Base-by-base conservation (phyloP, 2,329 filamentous ascomycete genomes). In the Chalaropsis ovoidea region DNA sequence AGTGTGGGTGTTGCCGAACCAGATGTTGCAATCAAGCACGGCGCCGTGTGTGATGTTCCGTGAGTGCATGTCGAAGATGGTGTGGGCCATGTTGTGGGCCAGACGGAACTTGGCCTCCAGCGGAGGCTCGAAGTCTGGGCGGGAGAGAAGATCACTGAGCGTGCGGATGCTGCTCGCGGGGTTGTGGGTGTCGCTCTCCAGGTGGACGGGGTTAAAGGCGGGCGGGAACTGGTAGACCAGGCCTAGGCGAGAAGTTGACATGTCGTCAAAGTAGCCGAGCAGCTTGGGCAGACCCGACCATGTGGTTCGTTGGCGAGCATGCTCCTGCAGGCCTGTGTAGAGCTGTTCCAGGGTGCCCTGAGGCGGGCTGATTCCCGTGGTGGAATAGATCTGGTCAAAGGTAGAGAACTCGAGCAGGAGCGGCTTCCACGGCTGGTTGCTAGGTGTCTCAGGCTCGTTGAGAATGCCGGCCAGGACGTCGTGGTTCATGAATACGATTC, bases 71-170 rank as follows among this genome's bases (percentile, higher is more conserved):
- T 88, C 86, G 71, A 88, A 89, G 42, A 92, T 80, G 2, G 87
- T 88, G 69, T 86, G 86, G 41, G 83, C 83, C 2, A 92, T 78
- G 69, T 89, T 89, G 64, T 87, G 81, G 2, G 88, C 88, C 62
- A 93, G 78, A 15, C 86, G 82, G 71, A 90, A 92, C 70, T 89
- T 89, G 67, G 86, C 85, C 74, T 93, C 89, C 0, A 92, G 77
- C 43, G 82, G 82, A 0, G 87, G 87, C 70, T 87, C 84, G 43
- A 80, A 81, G 62, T 78, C 77, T 0, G 79, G 77, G 17, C 76
- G 73, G 1, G 75, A 75, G 0, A 87, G 76, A 11, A 87, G 76
- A 64, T 85, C 78, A 15, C 76, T 75, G 5, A 87, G 73, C 0
- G 82, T 82, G 56, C 78, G 80, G 2, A 85, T 72, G 47, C 82